A percentile compares a stretch with the other conserved stretches of the same genome.
phyloP scores from a whole-genome alignment of 2,329 filamentous ascomycete genomes.

The Pyrenophora seminiperda region DNA sequence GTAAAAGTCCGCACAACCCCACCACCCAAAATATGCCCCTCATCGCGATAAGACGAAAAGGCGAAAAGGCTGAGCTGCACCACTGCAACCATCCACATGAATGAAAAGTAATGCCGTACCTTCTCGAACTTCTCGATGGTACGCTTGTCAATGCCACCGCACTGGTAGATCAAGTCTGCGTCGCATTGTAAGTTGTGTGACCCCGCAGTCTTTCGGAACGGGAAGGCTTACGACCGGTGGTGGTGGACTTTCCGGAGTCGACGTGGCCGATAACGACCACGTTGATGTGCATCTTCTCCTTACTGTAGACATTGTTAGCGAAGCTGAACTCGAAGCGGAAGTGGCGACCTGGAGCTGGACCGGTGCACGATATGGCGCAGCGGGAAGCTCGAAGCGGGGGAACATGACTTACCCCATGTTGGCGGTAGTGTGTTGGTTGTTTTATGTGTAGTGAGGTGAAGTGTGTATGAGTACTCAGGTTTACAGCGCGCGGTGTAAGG shows the following conservation, averaged over 20 bases:
- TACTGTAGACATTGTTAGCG: conserved; percentile 64
- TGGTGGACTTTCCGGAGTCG: conserved; percentile 99
- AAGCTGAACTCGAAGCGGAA: conserved; percentile 5
- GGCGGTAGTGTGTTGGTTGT: conserved; percentile 51
- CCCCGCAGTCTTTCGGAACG: conserved; percentile 35
- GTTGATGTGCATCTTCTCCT: conserved; percentile 92
- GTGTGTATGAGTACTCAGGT: conserved; percentile 35
- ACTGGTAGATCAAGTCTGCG: conserved; percentile 99
- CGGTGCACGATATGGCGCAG: conserved; percentile 7
- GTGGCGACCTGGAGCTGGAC: conserved; percentile 1
- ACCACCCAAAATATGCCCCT: conserved; percentile 47
- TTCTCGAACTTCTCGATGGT: conserved; percentile 99
- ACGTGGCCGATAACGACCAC: conserved; percentile 99
- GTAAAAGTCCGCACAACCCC: conserved; percentile 49
- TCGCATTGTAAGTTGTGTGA: conserved; percentile 48
- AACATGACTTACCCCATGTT: conserved; percentile 65
- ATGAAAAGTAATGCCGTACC: conserved; percentile 62
- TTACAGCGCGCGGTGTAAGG: conserved; percentile 20
- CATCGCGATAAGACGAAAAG: conserved; percentile 41
- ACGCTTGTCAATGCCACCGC: conserved; percentile 99
- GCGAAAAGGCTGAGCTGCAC: conserved; percentile 24
- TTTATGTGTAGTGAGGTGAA: conserved; percentile 40
- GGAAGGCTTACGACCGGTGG: conserved; percentile 72
- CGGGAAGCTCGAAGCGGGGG: conserved; percentile 19
- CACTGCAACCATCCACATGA: conserved; percentile 12